Evolutionary conservation across 2,329 filamentous ascomycete species (phyloP), one percentile per base, ranked within the genome.

Genomic region (Sporothrix pallida): DNA sequence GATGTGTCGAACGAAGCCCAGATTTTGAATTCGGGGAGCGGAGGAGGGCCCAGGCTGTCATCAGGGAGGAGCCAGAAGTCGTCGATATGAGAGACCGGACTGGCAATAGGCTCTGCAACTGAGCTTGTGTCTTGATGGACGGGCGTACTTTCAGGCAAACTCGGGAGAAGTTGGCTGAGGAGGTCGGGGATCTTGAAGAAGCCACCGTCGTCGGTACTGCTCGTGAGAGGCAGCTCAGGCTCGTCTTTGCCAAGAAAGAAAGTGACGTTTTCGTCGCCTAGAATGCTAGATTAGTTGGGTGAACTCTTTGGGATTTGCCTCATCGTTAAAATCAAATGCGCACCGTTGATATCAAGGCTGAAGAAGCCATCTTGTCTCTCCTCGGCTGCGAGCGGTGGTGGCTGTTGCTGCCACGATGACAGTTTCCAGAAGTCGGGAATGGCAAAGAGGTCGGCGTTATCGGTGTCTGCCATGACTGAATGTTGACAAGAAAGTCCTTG

Each of bases 1-100:
- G 79, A 0, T 81, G 77, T 79, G 1, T 86, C 82, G 77, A 95
- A 95, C 1, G 81, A 83, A 76, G 94, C 90, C 93, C 93, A 96
- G 0, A 90, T 91, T 75, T 86, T 87, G 78, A 90, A 89, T 54
- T 83, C 80, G 7, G 85, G 81, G 5, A 75, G 26, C 0, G 48
- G 37, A 5, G 31, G 70, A 4, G 79, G 79, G n/a, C 77, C 2
- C 1, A 77, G 68, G 10, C 78, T 75, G 13, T 81, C 78, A 8
- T 84, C 81, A 1, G 82, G 78, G 0, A 81, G 78, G 50, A 86
- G 80, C 89, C 89, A 91, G 1, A 86, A 75, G 54, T 88, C 83
- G n/a, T 79, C 77, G 2, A 78, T 77, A 2, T 26, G 62, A 23
- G 48, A 60, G 20, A n/a, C 5, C 7, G 62, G 50, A 3, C 5